A percentile compares a stretch with the other conserved stretches of the same genome.
Evolutionary conservation across 2,329 filamentous ascomycete genomes (phyloP).

Genomic region (Teratosphaeria zuluensis): DNA sequence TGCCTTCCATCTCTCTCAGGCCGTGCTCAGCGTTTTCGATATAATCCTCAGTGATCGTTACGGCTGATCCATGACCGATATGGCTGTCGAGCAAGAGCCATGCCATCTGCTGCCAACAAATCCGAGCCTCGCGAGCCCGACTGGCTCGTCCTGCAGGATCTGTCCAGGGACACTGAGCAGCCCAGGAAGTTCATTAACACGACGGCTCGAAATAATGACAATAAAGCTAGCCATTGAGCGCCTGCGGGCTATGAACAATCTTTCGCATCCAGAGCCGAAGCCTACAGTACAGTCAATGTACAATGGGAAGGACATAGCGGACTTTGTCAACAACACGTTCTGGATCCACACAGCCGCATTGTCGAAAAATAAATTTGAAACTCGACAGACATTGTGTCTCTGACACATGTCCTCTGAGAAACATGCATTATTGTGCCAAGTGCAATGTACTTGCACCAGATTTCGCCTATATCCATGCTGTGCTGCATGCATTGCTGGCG

Average conservation of each 20-base stretch:
- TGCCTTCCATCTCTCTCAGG: too few relatives aligned
- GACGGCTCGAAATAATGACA: background rate
- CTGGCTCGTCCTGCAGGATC: background rate
- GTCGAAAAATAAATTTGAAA: slow-evolving; percentile 49
- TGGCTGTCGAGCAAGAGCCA: background rate
- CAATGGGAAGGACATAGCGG: slow-evolving; percentile 40
- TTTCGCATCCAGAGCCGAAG: slow-evolving; percentile 30
- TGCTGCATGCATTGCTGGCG: slow-evolving; percentile 54
- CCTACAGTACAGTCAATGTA: slow-evolving; percentile 46
- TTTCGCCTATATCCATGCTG: slow-evolving; percentile 56
- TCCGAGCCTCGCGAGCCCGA: background rate
- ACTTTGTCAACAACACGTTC: slow-evolving; percentile 38
- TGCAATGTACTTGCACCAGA: slow-evolving; percentile 53
- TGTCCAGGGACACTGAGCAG: background rate
- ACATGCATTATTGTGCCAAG: slow-evolving; percentile 60
- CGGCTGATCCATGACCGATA: background rate
- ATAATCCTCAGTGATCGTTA: background rate
- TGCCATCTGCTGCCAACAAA: background rate
- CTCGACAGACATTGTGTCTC: slow-evolving; percentile 65
- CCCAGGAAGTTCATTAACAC: background rate
- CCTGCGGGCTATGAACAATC: background rate
- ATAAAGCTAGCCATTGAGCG: background rate
- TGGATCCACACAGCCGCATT: slow-evolving; percentile 52
- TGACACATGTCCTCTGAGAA: slow-evolving; percentile 68
- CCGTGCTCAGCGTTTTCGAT: background rate